Percentiles rank a stretch among this genome's conserved stretches.
Evolutionary conservation across 179 eudicot genomes (phyloP).

Genomic region (Gypsophila paniculata): DNA sequence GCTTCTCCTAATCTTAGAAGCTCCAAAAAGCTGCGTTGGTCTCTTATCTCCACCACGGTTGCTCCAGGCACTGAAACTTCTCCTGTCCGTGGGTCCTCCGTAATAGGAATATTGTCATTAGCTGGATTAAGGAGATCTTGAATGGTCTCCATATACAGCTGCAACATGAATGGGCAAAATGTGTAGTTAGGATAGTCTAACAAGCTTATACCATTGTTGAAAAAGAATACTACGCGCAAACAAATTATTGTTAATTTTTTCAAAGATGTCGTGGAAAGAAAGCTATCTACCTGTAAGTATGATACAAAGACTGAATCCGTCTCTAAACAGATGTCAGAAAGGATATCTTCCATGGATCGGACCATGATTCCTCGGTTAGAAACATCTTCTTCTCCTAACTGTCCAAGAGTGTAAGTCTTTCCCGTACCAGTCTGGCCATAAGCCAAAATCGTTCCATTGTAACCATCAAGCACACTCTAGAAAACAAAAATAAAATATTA

Average conservation of each 20-base stretch:
- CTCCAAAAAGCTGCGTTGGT: constrained; percentile 73
- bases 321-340: constrained; percentile 57
- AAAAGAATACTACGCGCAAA: neutral
- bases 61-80: constrained; percentile 98
- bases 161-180: constrained; percentile 22
- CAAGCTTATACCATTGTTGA: neutral
- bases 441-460: constrained; percentile 98
- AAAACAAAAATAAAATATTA: constrained; percentile 19
- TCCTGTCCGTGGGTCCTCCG: constrained; percentile 90
- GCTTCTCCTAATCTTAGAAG: constrained; percentile 84
- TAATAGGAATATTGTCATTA: constrained; percentile 91
- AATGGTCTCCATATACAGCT: constrained; percentile 97
- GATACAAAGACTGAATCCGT: constrained; percentile 82
- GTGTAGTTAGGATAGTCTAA: neutral
- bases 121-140: constrained; percentile 94
- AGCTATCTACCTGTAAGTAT: constrained; percentile 70
- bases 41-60: constrained; percentile 70
- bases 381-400: constrained; percentile 86
- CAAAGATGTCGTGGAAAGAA: constrained; percentile 7
- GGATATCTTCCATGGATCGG: constrained; percentile 98
- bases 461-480: constrained; percentile 94
- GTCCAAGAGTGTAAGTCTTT: constrained; percentile 91
- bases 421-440: constrained; percentile 99
- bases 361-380: constrained; percentile 98
- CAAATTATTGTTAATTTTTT: constrained; percentile 12